Evolutionary conservation across 1,284 basidiomycete genomes (phyloP).

Genomic region (Apiotrichum sp.): DNA sequence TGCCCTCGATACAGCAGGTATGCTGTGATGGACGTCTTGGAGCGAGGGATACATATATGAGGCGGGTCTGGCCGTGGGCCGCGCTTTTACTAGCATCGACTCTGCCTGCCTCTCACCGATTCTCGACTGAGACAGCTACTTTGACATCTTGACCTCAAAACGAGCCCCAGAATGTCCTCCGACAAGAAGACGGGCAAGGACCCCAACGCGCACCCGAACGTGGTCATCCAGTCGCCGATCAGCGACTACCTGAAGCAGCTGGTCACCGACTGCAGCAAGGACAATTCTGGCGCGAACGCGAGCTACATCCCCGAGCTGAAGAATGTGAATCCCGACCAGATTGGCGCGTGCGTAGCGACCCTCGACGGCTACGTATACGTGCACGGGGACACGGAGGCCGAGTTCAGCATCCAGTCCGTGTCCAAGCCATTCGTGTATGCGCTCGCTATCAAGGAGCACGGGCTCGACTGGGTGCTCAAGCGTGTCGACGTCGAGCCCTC

Average conservation of each 20-base stretch:
- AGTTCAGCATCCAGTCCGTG: conserved; percentile 4
- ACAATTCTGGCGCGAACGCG: conserved; percentile 1
- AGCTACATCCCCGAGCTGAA: conserved; percentile 3
- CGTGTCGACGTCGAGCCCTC: conserved; percentile 2
- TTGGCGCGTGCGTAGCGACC: not conserved
- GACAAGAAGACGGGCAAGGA: not conserved
- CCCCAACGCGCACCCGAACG: not conserved
- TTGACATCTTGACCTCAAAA: not conserved
- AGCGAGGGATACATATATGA: too few species aligned
- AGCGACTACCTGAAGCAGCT: not conserved
- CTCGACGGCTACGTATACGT: conserved; percentile 2
- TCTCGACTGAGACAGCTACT: not conserved
- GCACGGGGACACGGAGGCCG: not conserved
- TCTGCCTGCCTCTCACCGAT: not conserved
- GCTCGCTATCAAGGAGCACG: conserved; percentile 3
- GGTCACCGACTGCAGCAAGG: not conserved
- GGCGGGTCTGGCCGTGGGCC: too few species aligned
- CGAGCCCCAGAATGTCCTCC: not conserved
- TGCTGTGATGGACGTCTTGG: too few species aligned
- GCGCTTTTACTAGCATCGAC: too few species aligned
- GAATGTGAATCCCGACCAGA: not conserved
- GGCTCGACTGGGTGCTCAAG: not conserved
- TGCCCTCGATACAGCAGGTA: too few species aligned
- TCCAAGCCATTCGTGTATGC: conserved; percentile 6
- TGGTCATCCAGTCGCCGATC: not conserved